These are phyloP conservation scores for Amborella trichopoda DNA, from an alignment of 164 flowering plant genomes.

Conservation along the genomic window DNA sequence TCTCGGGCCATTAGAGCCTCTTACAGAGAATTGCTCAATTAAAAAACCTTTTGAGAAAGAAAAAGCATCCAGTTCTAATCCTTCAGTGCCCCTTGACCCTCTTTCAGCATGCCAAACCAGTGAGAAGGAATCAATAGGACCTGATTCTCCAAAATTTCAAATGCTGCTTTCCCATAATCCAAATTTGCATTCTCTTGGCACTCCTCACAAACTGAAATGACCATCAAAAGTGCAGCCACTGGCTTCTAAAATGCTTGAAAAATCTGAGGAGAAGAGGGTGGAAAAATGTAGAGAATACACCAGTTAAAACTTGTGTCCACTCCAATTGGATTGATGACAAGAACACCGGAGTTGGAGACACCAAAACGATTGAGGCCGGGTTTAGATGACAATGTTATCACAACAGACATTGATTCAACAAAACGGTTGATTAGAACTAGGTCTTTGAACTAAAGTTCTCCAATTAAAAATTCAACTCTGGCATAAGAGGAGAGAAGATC, in stretches of 20 bases:
- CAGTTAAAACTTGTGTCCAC: constrained; percentile 26
- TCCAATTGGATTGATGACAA: constrained; percentile 38
- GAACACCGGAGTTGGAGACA: constrained; percentile 44
- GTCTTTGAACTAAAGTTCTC: constrained; percentile 51
- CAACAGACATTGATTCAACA: constrained; percentile 30
- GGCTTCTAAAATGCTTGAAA: not conserved
- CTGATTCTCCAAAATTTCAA: constrained; percentile 1
- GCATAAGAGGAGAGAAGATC: constrained; percentile 11
- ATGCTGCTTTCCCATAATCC: too few species aligned
- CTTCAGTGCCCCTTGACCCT: constrained; percentile 10
- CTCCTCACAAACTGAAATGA: too few species aligned
- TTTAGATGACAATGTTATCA: constrained; percentile 27
- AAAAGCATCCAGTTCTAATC: constrained; percentile 8
- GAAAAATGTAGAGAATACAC: too few species aligned
- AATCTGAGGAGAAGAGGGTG: too few species aligned
- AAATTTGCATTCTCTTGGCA: too few species aligned
- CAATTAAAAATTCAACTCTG: constrained; percentile 20
- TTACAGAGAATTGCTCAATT: too few species aligned
- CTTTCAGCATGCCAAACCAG: constrained; percentile 9
- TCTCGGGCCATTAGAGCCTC: too few species aligned
- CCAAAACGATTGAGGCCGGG: constrained; percentile 49
- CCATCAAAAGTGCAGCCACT: too few species aligned
- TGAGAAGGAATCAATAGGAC: not conserved
- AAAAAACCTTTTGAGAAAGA: too few species aligned
- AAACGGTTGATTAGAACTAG: constrained; percentile 30